Evolutionary conservation across 140 eudicot genomes (phyloP), one percentile per base, ranked within the genome.

Genomic region (Stevia rebaudiana): DNA sequence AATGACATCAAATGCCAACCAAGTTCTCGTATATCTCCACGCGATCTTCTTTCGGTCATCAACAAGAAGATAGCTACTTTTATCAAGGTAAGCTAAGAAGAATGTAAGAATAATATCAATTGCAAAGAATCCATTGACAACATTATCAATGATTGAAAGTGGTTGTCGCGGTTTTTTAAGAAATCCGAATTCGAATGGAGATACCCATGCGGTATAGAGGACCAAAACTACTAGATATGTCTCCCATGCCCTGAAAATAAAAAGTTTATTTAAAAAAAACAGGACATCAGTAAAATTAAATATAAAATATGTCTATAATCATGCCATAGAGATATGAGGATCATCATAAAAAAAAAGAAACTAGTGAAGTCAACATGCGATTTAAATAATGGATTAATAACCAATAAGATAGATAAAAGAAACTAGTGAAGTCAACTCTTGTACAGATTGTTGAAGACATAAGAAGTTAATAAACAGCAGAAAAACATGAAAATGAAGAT

Each of bases 111-210:
- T 19, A 40, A 88, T 94, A 53, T 94, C 99, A 48, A 94, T 63
- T 51, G 80, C 86, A 37, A 94, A 88, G 66, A 88, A 88, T 8
- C 85, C 90, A 56, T 88, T 88, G 53, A 88, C 90, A 23, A 94
- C 76, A 62, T 88, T 88, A 52, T 94, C 97, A 11, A 75, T 67
- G 52, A 80, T 65, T 1, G 97, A 67, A 1, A 94, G 80, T 10
- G 94, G 86, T 71, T 62, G 73, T n/a, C 55, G 47, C 39, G 97
- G 94, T 67, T 54, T 72, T 12, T 76, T 76, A 23, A 94, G 81
- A 61, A 78, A 88, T 5, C 95, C 97, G 30, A 94, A 80, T 64
- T 94, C 99, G 52, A 88, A 88, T n/a, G 99, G 99, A 23, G 99
- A 88, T 11, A 76, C 92, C 97, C 97, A 88, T 12, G 99, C 97